phyloP scores from a whole-genome alignment of 495 filamentous ascomycete genomes.

The Corynascus novoguineensis region DNA sequence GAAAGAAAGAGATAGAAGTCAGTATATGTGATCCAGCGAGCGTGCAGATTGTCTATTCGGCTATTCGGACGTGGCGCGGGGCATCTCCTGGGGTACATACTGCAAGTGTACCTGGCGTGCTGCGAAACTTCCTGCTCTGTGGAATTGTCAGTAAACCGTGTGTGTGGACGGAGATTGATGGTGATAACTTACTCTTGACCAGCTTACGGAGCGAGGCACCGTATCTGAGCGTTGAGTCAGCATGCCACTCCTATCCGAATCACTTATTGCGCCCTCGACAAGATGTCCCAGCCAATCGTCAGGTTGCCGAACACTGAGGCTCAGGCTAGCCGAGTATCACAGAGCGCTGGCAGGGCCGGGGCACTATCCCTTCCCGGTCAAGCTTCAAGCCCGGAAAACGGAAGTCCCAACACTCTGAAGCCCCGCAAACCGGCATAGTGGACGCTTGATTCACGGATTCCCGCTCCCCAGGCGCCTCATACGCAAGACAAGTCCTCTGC shows the following conservation, averaged over 20 bases:
- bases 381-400: no score
- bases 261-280: slow-evolving; percentile 2
- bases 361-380: background rate
- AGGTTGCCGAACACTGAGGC: no score
- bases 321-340: no score
- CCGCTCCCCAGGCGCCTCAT: background rate
- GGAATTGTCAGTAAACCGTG: slow-evolving; percentile 7
- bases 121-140: slow-evolving; percentile 91
- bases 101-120: slow-evolving; percentile 89
- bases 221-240: slow-evolving; percentile 54
- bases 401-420: background rate
- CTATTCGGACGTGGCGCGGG: background rate
- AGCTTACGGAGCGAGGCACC: slow-evolving; percentile 99
- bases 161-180: background rate
- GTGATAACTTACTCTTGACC: slow-evolving; percentile 63
- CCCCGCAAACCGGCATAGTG: background rate
- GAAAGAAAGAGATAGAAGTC: slow-evolving; percentile 1
- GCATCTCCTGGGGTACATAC: slow-evolving; percentile 50
- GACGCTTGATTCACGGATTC: no score
- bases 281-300: no score
- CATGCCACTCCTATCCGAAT: background rate
- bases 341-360: no score
- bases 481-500: background rate
- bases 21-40: slow-evolving; percentile 29
- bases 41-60: background rate